Conservation (phyloP, 2,329 filamentous ascomycete species). For the Colletotrichum cereale region DNA sequence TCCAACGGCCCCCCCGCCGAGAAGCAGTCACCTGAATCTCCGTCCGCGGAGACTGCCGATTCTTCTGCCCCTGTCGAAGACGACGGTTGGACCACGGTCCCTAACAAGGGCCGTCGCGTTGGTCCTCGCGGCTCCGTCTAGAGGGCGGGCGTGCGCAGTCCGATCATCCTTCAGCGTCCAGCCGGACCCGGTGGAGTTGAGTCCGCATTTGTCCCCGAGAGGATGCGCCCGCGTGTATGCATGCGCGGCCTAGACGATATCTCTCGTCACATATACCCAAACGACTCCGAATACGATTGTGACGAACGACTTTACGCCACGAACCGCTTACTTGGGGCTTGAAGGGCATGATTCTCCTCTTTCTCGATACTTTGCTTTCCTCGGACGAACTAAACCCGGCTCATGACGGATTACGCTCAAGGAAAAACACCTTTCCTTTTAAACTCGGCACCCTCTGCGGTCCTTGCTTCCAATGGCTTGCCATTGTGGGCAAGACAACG, state of each 20-base stretch:
- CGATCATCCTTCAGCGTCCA: conserved; percentile 35
- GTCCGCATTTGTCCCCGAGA: conserved; percentile 31
- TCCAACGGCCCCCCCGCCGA: conserved; percentile 58
- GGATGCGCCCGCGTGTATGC: conserved; percentile 33
- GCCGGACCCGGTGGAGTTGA: conserved; percentile 28
- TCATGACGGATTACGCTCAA: conserved; percentile 28
- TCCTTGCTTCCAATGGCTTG: conserved; percentile 21
- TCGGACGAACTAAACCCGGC: conserved; percentile 25
- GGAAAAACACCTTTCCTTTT: conserved; percentile 26
- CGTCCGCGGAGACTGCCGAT: conserved; percentile 47
- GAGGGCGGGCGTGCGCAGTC: conserved; percentile 30
- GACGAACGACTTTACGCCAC: conserved; percentile 40
- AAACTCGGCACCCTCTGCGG: conserved; percentile 36
- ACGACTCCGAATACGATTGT: conserved; percentile 40
- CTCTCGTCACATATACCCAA: conserved; percentile 39
- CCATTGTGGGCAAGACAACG: conserved; percentile 13
- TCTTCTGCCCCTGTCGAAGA: conserved; percentile 59
- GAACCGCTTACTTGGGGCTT: conserved; percentile 39
- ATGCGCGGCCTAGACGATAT: conserved; percentile 37
- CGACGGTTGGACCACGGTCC: conserved; percentile 75
- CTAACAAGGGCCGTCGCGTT: conserved; percentile 43
- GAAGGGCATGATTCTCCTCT: conserved; percentile 27
- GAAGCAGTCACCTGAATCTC: conserved; percentile 53
- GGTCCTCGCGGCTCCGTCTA: conserved; percentile 37
- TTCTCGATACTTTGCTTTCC: conserved; percentile 34